These are phyloP conservation scores for Zygotorulaspora sp. DNA, from an alignment of 805 yeast species.

Conservation along the genomic window DNA sequence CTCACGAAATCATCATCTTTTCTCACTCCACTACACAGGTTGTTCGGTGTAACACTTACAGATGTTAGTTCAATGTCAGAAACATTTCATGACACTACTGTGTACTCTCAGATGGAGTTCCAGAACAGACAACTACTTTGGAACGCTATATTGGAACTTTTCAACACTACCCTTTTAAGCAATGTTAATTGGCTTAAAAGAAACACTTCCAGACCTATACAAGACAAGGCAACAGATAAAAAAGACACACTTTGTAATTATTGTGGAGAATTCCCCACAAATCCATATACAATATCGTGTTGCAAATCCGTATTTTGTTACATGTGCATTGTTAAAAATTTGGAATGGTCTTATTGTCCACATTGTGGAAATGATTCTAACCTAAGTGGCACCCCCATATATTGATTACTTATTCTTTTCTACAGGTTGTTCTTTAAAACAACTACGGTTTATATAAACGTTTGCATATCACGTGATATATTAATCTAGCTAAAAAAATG, in stretches of 20 bases:
- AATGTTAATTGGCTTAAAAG: slow-evolving; percentile 12
- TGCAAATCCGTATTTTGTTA: slow-evolving; percentile 23
- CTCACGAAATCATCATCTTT: slow-evolving; percentile 7
- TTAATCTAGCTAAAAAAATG: no score
- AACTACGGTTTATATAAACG: no score
- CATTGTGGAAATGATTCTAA: no score
- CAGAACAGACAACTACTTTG: slow-evolving; percentile 32
- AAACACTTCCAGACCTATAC: slow-evolving; percentile 10
- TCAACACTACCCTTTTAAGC: slow-evolving; percentile 22
- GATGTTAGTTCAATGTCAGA: slow-evolving; percentile 3
- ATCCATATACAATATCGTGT: slow-evolving; percentile 21
- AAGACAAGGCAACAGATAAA: background rate
- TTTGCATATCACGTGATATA: no score
- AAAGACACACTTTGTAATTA: slow-evolving; percentile 12
- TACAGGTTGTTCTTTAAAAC: no score
- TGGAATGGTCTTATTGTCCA: slow-evolving; percentile 17
- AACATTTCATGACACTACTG: slow-evolving; percentile 18
- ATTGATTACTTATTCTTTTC: no score
- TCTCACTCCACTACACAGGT: slow-evolving; percentile 20
- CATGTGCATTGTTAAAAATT: slow-evolving; percentile 17
- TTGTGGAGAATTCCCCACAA: slow-evolving; percentile 21
- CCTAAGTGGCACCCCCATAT: no score
- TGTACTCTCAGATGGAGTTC: slow-evolving; percentile 22
- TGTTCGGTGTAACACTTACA: slow-evolving; percentile 14
- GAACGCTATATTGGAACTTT: slow-evolving; percentile 30